A percentile compares a stretch with the other conserved stretches of the same genome.
Evolutionary conservation across 192 early-diverging fungal species (phyloP).

Genomic region (Pecoramyces ruminantium): DNA sequence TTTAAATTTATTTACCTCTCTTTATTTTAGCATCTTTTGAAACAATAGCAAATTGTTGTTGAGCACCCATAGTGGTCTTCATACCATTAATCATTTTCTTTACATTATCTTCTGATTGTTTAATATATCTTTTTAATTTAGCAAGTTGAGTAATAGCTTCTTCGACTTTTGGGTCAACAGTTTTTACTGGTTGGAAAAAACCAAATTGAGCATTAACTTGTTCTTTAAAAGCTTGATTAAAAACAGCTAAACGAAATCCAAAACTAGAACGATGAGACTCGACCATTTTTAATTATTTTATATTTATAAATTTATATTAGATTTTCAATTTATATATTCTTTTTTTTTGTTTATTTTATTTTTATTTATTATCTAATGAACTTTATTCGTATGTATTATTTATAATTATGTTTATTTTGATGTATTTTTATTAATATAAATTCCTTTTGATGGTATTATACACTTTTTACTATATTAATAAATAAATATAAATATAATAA

Average conservation of each 20-base stretch:
- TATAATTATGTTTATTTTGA: no score
- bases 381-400: no score
- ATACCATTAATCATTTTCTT: background rate
- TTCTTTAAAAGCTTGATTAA: background rate
- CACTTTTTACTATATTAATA: no score
- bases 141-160: background rate
- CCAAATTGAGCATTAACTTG: background rate
- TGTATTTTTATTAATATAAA: no score
- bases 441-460: no score
- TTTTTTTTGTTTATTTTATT: no score
- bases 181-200: background rate
- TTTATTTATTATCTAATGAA: no score
- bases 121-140: background rate
- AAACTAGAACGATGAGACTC: background rate
- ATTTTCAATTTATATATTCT: no score
- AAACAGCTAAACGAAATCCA: background rate
- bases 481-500: no score
- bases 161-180: background rate
- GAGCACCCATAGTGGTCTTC: background rate
- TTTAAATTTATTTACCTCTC: background rate
- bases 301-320: no score
- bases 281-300: background rate
- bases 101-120: background rate
- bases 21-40: background rate
- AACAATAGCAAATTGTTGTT: background rate